Evolutionary conservation across 2,329 filamentous ascomycete genomes (phyloP).

Genomic region (Pyrenochaeta sp.): DNA sequence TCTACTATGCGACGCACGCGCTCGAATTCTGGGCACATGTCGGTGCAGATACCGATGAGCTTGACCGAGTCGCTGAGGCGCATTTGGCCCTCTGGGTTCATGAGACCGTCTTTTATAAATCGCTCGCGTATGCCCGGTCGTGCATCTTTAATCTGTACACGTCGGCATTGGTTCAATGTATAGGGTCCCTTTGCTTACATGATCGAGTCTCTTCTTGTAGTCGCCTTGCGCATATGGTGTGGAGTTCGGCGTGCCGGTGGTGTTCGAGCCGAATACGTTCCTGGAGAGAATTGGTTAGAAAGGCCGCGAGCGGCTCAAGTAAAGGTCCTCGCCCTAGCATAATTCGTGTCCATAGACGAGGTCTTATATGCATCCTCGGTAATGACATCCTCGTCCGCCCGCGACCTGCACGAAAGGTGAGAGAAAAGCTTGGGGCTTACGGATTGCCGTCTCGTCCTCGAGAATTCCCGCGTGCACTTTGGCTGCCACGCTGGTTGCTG

Average conservation of each 20-base stretch:
- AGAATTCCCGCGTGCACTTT: neutral
- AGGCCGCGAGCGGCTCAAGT: constrained; percentile 30
- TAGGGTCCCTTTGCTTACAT: constrained; percentile 25
- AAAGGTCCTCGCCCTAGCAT: constrained; percentile 12
- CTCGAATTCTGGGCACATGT: constrained; percentile 72
- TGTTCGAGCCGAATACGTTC: constrained; percentile 9
- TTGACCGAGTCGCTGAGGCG: constrained; percentile 68
- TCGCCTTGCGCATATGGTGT: constrained; percentile 35
- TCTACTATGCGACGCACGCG: constrained; percentile 68
- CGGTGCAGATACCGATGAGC: constrained; percentile 67
- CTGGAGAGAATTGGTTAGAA: constrained; percentile 28
- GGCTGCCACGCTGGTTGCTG: constrained; percentile 12
- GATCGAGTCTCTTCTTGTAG: constrained; percentile 32
- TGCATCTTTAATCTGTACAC: constrained; percentile 52
- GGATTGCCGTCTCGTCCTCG: constrained; percentile 4
- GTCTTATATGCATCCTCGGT: constrained; percentile 12
- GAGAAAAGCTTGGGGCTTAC: constrained; percentile 18
- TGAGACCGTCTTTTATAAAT: constrained; percentile 36
- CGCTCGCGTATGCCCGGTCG: constrained; percentile 50
- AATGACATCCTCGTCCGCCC: constrained; percentile 16
- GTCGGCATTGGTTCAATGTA: constrained; percentile 13
- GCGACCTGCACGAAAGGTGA: constrained; percentile 17
- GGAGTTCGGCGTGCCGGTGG: constrained; percentile 21
- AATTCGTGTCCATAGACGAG: constrained; percentile 2
- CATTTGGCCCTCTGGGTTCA: constrained; percentile 66